These are phyloP conservation scores for Boletus sp. DNA, from an alignment of 1,284 basidiomycete species.

Conservation along the genomic window DNA sequence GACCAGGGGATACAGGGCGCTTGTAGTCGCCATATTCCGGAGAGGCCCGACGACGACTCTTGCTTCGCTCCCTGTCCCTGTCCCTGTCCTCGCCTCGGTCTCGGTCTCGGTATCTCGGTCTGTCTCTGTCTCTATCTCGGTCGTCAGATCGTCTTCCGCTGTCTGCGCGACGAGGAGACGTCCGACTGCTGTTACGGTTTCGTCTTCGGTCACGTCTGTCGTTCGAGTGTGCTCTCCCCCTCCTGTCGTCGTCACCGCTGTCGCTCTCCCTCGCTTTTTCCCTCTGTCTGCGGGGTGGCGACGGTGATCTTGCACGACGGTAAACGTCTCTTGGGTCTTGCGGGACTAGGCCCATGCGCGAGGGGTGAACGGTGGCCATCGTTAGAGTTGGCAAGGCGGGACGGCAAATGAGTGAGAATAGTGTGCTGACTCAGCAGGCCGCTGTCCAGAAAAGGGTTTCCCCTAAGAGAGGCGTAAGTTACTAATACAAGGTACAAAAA, in stretches of 20 bases:
- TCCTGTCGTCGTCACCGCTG: constrained; percentile 21
- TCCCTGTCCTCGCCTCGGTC: constrained; percentile 21
- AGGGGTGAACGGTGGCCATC: constrained; percentile 57
- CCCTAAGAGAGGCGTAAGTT: neutral
- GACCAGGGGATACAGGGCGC: constrained; percentile 24
- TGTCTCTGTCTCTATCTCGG: constrained; percentile 19
- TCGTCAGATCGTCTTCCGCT: constrained; percentile 11
- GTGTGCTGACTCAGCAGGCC: constrained; percentile 20
- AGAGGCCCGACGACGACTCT: constrained; percentile 25
- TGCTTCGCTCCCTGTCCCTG: constrained; percentile 19
- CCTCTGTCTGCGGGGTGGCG: constrained; percentile 28
- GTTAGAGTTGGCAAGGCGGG: neutral
- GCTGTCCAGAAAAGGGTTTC: neutral
- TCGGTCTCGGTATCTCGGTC: constrained; percentile 15
- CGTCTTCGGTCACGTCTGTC: constrained; percentile 16
- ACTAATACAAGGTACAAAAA: constrained; percentile 10
- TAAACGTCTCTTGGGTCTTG: constrained; percentile 37
- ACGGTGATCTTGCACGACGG: constrained; percentile 37
- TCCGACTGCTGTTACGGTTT: constrained; percentile 17
- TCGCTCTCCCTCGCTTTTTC: constrained; percentile 21
- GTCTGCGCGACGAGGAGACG: constrained; percentile 23
- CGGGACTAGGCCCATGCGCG: constrained; percentile 52
- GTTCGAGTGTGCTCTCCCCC: constrained; percentile 4
- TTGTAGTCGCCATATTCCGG: constrained; percentile 41
- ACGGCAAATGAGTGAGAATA: neutral